Evolutionary conservation across 2,329 filamentous ascomycete genomes (phyloP).

Genomic region (Alternaria triticimaculans): DNA sequence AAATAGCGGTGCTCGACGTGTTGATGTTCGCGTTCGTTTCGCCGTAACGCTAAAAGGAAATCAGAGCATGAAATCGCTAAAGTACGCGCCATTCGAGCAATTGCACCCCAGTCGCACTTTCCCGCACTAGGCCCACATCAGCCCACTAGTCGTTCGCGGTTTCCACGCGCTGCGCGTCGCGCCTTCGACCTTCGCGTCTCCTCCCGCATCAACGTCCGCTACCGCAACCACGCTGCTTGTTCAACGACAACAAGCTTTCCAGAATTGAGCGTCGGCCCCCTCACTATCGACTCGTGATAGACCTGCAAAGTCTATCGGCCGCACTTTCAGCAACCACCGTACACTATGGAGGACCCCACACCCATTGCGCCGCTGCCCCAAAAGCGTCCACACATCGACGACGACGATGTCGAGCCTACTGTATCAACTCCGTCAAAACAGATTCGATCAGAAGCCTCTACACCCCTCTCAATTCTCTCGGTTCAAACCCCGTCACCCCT

Average conservation of each 20-base stretch:
- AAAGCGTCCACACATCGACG: slow-evolving; percentile 44
- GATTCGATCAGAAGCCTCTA: slow-evolving; percentile 36
- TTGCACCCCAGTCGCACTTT: not conserved
- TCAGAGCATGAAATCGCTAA: slow-evolving; percentile 6
- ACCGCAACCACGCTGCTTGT: slow-evolving; percentile 10
- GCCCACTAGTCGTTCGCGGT: slow-evolving; percentile 16
- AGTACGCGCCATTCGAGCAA: slow-evolving; percentile 8
- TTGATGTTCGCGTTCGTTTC: slow-evolving; percentile 1
- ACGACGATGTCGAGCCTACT: slow-evolving; percentile 33
- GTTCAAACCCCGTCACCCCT: slow-evolving; percentile 42
- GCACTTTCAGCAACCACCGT: not conserved
- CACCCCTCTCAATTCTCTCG: slow-evolving; percentile 42
- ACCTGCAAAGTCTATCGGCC: not conserved
- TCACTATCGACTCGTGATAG: not conserved
- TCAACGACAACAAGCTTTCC: slow-evolving; percentile 8
- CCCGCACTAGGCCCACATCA: slow-evolving; percentile 4
- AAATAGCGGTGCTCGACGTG: not conserved
- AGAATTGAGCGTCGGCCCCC: not conserved
- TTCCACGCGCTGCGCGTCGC: slow-evolving; percentile 34
- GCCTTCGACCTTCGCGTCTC: slow-evolving; percentile 32
- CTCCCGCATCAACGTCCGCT: slow-evolving; percentile 17
- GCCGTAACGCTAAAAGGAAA: slow-evolving; percentile 11
- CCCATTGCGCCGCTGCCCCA: slow-evolving; percentile 25
- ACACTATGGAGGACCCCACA: slow-evolving; percentile 39
- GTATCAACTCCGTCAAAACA: slow-evolving; percentile 38